A percentile compares a stretch with the other conserved stretches of the same genome.
Conservation (phyloP, 2,329 filamentous ascomycete genomes). For the Aspergillus bombycis region DNA sequence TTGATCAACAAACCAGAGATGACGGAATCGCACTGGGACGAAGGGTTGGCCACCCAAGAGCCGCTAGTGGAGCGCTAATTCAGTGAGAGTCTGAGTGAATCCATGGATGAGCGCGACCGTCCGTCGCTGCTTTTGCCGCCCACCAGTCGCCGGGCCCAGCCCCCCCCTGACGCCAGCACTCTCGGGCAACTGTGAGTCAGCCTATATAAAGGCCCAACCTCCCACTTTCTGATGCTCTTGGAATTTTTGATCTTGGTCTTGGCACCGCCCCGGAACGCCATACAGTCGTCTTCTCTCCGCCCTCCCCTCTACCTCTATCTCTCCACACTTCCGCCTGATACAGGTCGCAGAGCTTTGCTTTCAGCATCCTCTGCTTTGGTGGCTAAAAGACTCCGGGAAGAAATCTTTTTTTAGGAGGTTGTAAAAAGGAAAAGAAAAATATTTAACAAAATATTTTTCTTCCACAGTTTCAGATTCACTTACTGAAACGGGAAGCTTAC, state of each 20-base stretch:
- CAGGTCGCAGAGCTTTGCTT: conserved; percentile 22
- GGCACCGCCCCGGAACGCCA: conserved; percentile 42
- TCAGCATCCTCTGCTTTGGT: conserved; percentile 21
- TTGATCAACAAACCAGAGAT: conserved; percentile 24
- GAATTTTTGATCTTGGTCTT: conserved; percentile 44
- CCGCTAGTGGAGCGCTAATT: conserved; percentile 29
- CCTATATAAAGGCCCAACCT: conserved; percentile 47
- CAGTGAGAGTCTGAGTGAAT: conserved; percentile 16
- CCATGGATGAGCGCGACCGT: conserved; percentile 33
- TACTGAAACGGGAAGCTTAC: conserved; percentile 30
- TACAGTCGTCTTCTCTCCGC: conserved; percentile 32
- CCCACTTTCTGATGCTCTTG: conserved; percentile 35
- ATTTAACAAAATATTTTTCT: conserved; percentile 5
- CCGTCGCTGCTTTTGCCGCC: conserved; percentile 43
- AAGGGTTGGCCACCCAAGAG: conserved; percentile 25
- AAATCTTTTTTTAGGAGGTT: conserved; percentile 19
- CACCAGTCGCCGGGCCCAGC: conserved; percentile 34
- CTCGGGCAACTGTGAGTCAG: conserved; percentile 35
- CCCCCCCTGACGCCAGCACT: conserved; percentile 37
- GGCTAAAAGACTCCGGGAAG: conserved; percentile 23
- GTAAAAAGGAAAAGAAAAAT: conserved; percentile 17
- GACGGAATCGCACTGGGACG: conserved; percentile 24
- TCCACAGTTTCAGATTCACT: conserved; percentile 22
- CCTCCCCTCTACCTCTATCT: conserved; percentile 27
- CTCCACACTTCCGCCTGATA: conserved; percentile 20